Conservation (phyloP, 495 filamentous ascomycete genomes). For the Xylaria nigripes region DNA sequence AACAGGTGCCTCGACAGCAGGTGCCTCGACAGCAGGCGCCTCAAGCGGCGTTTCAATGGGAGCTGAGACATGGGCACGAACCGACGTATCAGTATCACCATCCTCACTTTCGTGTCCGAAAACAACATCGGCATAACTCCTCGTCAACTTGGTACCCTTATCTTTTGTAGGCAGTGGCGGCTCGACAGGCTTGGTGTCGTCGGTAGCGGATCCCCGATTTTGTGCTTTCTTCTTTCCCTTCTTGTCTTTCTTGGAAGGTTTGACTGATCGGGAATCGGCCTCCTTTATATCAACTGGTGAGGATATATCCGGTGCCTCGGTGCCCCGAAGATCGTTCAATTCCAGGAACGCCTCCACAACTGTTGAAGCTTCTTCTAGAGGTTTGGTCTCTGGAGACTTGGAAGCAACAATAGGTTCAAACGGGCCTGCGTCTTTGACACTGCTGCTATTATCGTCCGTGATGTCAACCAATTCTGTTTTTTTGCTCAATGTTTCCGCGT, state of each 20-base stretch:
- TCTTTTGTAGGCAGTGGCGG: not conserved
- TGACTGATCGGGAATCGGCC: not conserved
- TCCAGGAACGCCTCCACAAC: not conserved
- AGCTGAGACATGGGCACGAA: not conserved
- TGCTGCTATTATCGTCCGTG: not conserved
- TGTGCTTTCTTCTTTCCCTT: conserved; percentile 13
- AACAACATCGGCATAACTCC: not conserved
- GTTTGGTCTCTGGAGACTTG: not conserved
- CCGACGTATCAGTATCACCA: not conserved
- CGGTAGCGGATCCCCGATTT: not conserved
- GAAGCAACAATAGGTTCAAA: not conserved
- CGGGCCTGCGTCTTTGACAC: not conserved
- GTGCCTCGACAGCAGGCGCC: not conserved
- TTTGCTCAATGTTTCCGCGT: not conserved
- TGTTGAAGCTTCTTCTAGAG: not conserved
- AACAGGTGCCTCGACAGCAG: not conserved
- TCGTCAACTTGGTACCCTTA: conserved; percentile 1
- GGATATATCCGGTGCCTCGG: not conserved
- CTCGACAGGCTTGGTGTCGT: not conserved
- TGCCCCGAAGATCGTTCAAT: not conserved
- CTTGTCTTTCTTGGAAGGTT: conserved; percentile 17
- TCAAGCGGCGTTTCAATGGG: not conserved
- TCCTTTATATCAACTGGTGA: conserved; percentile 1
- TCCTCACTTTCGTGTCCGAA: not conserved
- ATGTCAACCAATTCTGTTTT: not conserved